Evolutionary conservation across 1,139 yeast genomes (phyloP).

Genomic region (Kluyveromyces sp.): DNA sequence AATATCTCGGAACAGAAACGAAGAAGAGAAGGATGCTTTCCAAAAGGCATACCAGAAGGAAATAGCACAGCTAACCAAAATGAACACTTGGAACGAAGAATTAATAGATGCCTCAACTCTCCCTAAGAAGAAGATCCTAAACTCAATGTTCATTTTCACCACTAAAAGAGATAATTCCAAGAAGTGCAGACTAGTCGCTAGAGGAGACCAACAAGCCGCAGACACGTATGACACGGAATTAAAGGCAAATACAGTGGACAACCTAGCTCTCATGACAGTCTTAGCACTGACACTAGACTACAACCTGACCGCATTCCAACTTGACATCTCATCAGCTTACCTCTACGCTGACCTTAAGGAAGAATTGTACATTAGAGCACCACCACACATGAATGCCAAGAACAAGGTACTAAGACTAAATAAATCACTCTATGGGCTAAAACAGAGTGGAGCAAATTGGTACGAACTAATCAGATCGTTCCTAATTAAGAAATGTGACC

Average conservation of each 20-base stretch:
- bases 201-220: slow-evolving; percentile 11
- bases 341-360: slow-evolving; percentile 13
- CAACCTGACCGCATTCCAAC: slow-evolving; percentile 6
- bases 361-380: slow-evolving; percentile 12
- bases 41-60: slow-evolving; percentile 7
- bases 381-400: slow-evolving; percentile 9
- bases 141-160: slow-evolving; percentile 10
- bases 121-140: slow-evolving; percentile 4
- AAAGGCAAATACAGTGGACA: slow-evolving; percentile 10
- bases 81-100: slow-evolving; percentile 7
- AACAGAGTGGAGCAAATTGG: slow-evolving; percentile 13
- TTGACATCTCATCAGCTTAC: slow-evolving; percentile 14
- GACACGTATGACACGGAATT: slow-evolving; percentile 8
- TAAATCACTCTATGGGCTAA: slow-evolving; percentile 9
- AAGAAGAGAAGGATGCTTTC: background rate
- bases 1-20: slow-evolving; percentile 2
- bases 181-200: slow-evolving; percentile 11
- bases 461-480: slow-evolving; percentile 4
- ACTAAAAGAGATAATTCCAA: slow-evolving; percentile 10
- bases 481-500: background rate
- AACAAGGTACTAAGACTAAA: slow-evolving; percentile 8
- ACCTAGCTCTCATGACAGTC: slow-evolving; percentile 10
- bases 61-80: slow-evolving; percentile 8
- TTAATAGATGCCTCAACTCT: background rate
- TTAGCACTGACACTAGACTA: slow-evolving; percentile 8